These are phyloP conservation scores for Phylloporus arenicola DNA, from an alignment of 768 basidiomycete species.

Conservation along the genomic window DNA sequence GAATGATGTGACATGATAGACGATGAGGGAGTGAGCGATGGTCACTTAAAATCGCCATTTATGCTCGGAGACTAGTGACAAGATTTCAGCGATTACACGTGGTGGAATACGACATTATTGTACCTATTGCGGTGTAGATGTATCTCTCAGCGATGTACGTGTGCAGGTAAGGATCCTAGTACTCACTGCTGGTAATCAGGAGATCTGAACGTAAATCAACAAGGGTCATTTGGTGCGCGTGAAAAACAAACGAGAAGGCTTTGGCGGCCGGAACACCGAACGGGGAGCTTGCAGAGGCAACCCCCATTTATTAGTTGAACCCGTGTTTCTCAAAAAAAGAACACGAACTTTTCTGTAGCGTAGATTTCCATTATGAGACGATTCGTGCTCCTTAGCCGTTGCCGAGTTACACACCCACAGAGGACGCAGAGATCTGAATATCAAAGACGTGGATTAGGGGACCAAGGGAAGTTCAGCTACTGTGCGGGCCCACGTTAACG, in stretches of 20 bases:
- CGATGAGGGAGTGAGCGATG: not conserved
- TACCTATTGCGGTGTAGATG: not conserved
- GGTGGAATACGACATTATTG: not conserved
- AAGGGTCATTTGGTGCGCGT: not conserved
- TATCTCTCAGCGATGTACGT: not conserved
- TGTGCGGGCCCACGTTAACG: not conserved
- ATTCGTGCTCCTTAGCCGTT: not conserved
- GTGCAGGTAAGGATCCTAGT: not conserved
- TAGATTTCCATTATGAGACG: not conserved
- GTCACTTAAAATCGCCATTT: not conserved
- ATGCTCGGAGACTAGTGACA: not conserved
- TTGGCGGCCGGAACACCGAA: not conserved
- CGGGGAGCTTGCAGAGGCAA: not conserved
- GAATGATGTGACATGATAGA: constrained; percentile 5
- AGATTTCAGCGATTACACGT: not conserved
- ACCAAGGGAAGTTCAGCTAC: not conserved
- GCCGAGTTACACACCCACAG: not conserved
- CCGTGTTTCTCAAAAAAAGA: not conserved
- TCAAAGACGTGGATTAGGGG: not conserved
- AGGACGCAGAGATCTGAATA: not conserved
- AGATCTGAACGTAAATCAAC: not conserved
- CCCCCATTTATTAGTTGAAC: not conserved
- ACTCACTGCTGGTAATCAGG: not conserved
- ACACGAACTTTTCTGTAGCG: not conserved
- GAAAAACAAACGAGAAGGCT: constrained; percentile 2